phyloP scores from a whole-genome alignment of 1,284 basidiomycete genomes.

The Malassezia dermatis region DNA sequence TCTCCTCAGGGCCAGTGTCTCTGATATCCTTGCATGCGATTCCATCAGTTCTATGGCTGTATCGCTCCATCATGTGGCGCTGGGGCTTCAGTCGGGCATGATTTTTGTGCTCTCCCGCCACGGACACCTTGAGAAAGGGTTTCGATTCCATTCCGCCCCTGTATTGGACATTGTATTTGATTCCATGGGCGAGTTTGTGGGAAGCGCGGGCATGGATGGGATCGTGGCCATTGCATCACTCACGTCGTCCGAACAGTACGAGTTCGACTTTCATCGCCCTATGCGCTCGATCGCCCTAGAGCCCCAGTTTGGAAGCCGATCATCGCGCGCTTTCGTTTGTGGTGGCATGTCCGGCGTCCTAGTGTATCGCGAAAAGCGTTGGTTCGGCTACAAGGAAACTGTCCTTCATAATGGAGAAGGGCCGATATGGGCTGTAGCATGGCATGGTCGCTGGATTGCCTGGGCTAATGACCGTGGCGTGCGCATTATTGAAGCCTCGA shows the following conservation, averaged over 20 bases:
- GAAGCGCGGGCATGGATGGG: constrained; percentile 87
- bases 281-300: constrained; percentile 82
- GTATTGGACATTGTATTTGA: constrained; percentile 79
- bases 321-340: constrained; percentile 74
- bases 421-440: constrained; percentile 81
- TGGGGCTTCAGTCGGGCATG: constrained; percentile 84
- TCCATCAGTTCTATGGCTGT: constrained; percentile 54
- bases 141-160: constrained; percentile 81
- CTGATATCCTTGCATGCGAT: constrained; percentile 76
- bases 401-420: constrained; percentile 79
- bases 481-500: constrained; percentile 77
- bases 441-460: constrained; percentile 75
- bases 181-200: constrained; percentile 74
- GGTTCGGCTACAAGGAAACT: constrained; percentile 88
- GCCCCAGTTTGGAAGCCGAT: constrained; percentile 73
- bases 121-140: constrained; percentile 77
- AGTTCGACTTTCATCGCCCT: constrained; percentile 84
- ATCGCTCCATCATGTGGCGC: constrained; percentile 56
- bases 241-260: constrained; percentile 65
- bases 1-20: constrained; percentile 62
- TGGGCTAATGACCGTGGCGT: constrained; percentile 97
- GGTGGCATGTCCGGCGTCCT: constrained; percentile 85
- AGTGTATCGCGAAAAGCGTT: constrained; percentile 81
- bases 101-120: constrained; percentile 73
- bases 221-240: constrained; percentile 81